A percentile compares a stretch with the other conserved stretches of the same genome.
These are phyloP conservation scores for Narthecium ossifragum DNA, from an alignment of 106 monocot species.

Conservation along the genomic window DNA sequence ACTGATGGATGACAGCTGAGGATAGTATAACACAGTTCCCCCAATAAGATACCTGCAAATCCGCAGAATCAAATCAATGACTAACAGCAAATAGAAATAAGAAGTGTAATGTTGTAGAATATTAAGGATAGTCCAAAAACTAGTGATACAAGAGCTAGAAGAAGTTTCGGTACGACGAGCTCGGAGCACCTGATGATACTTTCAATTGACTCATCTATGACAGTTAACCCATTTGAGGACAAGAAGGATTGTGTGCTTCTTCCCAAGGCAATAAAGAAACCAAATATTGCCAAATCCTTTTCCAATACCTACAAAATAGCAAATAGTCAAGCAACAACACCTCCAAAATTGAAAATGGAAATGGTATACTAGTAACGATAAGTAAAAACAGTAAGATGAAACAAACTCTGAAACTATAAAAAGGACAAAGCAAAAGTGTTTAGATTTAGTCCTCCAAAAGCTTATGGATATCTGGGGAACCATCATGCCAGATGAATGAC, in stretches of 20 bases:
- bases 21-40: conserved; percentile 96
- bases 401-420: no score
- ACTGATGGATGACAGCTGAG: conserved; percentile 93
- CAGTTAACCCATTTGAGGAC: conserved; percentile 52
- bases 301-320: conserved; percentile 63
- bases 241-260: conserved; percentile 81
- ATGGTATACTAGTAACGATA: no score
- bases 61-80: neutral
- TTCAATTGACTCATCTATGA: conserved; percentile 50
- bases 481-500: no score
- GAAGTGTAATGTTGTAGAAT: neutral
- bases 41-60: conserved; percentile 84
- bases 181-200: conserved; percentile 81
- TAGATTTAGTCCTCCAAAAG: no score
- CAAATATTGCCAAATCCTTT: conserved; percentile 98
- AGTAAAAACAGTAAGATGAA: no score
- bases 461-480: no score
- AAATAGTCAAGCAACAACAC: no score
- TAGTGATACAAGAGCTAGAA: neutral
- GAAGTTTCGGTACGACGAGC: neutral
- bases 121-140: neutral
- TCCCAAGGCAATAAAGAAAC: conserved; percentile 94
- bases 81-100: neutral
- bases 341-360: no score
- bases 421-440: no score